A percentile compares a stretch with the other conserved stretches of the same genome.
These are phyloP conservation scores for Trichomonascaceae sp. DNA, from an alignment of 1,139 yeast species.

Conservation along the genomic window DNA sequence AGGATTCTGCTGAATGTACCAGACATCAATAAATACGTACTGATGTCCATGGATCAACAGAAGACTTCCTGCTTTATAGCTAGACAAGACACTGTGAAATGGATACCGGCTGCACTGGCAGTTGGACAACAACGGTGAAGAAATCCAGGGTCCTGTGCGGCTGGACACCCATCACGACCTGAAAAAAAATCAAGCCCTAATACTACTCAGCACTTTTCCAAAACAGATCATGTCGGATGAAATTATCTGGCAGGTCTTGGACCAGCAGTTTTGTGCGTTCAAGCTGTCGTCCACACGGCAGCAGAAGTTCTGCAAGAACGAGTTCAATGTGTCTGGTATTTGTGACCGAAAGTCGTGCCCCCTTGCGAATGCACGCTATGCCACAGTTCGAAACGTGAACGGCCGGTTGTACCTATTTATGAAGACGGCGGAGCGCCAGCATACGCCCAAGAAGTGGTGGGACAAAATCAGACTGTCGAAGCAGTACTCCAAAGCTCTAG, in stretches of 20 bases:
- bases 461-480: constrained; percentile 82
- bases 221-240: background rate
- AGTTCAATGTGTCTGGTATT: constrained; percentile 77
- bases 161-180: too few species aligned
- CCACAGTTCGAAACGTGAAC: constrained; percentile 81
- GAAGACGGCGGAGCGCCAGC: constrained; percentile 97
- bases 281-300: constrained; percentile 68
- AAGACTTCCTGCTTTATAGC: too few species aligned
- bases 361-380: constrained; percentile 87
- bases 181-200: too few species aligned
- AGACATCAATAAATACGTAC: too few species aligned
- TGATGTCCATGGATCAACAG: too few species aligned
- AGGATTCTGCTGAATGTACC: too few species aligned
- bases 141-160: too few species aligned
- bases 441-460: constrained; percentile 88
- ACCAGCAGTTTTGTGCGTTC: constrained; percentile 81
- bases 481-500: constrained; percentile 75
- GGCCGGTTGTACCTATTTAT: constrained; percentile 84
- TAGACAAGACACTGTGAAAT: too few species aligned
- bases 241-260: constrained; percentile 82
- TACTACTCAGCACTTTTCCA: too few species aligned
- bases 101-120: too few species aligned
- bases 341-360: constrained; percentile 94
- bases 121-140: too few species aligned
- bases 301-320: constrained; percentile 77